A percentile compares a stretch with the other conserved stretches of the same genome.
phyloP scores from a whole-genome alignment of 106 monocot genomes.

The Amphibolis antarctica region DNA sequence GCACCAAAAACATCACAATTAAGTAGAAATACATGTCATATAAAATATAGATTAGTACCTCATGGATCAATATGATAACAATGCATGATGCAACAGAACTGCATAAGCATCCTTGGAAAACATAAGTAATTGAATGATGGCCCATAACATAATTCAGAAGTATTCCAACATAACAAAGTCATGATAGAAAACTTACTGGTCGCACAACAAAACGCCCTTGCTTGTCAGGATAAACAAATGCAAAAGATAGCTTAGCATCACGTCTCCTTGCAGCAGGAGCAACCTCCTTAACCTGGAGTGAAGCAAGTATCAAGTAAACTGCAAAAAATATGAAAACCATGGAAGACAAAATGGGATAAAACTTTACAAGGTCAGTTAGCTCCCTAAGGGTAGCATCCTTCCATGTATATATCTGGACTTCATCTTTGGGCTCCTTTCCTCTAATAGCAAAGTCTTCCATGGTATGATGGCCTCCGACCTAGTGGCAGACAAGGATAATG shows the following conservation, averaged over 20 bases:
- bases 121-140: neutral
- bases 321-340: neutral
- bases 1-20: slow-evolving; percentile 35
- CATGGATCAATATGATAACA: no score
- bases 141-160: neutral
- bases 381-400: slow-evolving; percentile 97
- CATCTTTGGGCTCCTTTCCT: slow-evolving; percentile 96
- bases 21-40: slow-evolving; percentile 38
- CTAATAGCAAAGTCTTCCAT: slow-evolving; percentile 84
- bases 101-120: neutral
- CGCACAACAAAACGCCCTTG: slow-evolving; percentile 73
- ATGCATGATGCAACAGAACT: neutral
- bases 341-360: neutral
- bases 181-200: slow-evolving; percentile 35
- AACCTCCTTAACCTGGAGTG: slow-evolving; percentile 88
- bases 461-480: slow-evolving; percentile 69
- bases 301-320: neutral
- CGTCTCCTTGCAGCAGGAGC: slow-evolving; percentile 81
- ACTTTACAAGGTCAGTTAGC: slow-evolving; percentile 77
- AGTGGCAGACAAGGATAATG: neutral
- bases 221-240: slow-evolving; percentile 97
- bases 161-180: neutral
- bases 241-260: slow-evolving; percentile 88
- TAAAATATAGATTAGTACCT: slow-evolving; percentile 83
- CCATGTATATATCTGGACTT: slow-evolving; percentile 98